Evolutionary conservation across 2,329 filamentous ascomycete genomes (phyloP).

Genomic region (Fusarium lyarnte): DNA sequence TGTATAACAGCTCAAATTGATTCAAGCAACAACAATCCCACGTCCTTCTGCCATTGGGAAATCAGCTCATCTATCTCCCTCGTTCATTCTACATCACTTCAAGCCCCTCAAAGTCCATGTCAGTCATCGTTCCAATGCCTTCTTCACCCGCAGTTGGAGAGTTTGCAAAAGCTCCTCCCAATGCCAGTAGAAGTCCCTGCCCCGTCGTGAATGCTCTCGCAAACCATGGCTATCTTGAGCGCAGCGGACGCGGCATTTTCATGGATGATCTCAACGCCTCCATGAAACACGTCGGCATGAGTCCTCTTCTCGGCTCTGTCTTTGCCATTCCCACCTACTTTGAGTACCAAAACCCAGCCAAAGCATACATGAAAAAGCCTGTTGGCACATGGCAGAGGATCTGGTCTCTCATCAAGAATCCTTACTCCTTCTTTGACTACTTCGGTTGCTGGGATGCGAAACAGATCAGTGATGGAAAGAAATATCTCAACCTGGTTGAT

Average conservation of each 20-base stretch:
- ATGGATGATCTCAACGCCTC: slow-evolving; percentile 9
- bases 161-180: not conserved
- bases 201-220: slow-evolving; percentile 15
- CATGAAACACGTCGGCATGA: slow-evolving; percentile 19
- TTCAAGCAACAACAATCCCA: not conserved
- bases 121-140: not conserved
- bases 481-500: slow-evolving; percentile 9
- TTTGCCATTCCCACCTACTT: slow-evolving; percentile 21
- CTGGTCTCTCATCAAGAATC: slow-evolving; percentile 11
- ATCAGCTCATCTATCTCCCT: not conserved
- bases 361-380: not conserved
- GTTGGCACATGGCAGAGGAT: slow-evolving; percentile 5
- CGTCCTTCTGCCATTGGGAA: not conserved
- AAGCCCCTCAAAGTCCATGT: not conserved
- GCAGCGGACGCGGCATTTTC: not conserved
- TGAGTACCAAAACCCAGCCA: slow-evolving; percentile 11
- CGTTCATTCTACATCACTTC: not conserved
- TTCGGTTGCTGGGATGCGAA: not conserved
- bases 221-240: slow-evolving; percentile 22
- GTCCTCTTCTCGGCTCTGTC: slow-evolving; percentile 9
- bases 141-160: not conserved
- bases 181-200: slow-evolving; percentile 19
- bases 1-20: not conserved
- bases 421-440: slow-evolving; percentile 11
- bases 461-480: not conserved